Evolutionary conservation across 2,329 filamentous ascomycete species (phyloP), one percentile per base, ranked within the genome.

Genomic region (Fusarium compactum): DNA sequence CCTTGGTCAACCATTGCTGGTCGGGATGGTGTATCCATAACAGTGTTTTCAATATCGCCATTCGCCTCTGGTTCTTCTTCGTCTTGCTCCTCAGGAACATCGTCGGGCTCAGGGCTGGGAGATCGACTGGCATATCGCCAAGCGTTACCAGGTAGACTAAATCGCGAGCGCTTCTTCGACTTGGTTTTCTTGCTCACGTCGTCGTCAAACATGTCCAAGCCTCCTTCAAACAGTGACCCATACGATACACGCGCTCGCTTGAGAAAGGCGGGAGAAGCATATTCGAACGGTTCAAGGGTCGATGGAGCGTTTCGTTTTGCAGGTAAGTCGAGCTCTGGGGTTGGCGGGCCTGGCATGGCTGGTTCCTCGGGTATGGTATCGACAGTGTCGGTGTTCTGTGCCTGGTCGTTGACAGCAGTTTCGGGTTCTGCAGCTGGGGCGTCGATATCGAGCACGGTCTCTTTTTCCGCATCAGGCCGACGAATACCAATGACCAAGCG

Each of bases 121-220:
- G 92, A 91, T 59, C 89, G 86, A 74, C 91, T 92, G 24, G 85
- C 85, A 74, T 95, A 92, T 67, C 87, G 90, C 95, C 95, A 98
- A 29, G 88, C 84, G 30, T 84, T 87, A 74, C 89, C 90, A 54
- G 88, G 84, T 65, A 90, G 84, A 62, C 90, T 88, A 78, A 92
- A 92, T 46, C 90, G 89, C 10, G 91, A 89, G 58, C 88, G 87
- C 80, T 95, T 97, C 65, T 88, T 90, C 6, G 58, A 58, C 30
- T 75, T 77, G 47, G 38, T 54, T 53, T 70, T 75, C 11, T 65
- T 70, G 9, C 47, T 66, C 32, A 72, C 29, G 88, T 89, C 74
- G 84, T 92, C 91, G 63, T 93, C 90, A 16, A 95, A 91, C 6
- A 90, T 87, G 73, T 94, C 90, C 67, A 89, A 86, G 3, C 85